phyloP scores from a whole-genome alignment of 305 asterid species.

The Fraxinus sp. region DNA sequence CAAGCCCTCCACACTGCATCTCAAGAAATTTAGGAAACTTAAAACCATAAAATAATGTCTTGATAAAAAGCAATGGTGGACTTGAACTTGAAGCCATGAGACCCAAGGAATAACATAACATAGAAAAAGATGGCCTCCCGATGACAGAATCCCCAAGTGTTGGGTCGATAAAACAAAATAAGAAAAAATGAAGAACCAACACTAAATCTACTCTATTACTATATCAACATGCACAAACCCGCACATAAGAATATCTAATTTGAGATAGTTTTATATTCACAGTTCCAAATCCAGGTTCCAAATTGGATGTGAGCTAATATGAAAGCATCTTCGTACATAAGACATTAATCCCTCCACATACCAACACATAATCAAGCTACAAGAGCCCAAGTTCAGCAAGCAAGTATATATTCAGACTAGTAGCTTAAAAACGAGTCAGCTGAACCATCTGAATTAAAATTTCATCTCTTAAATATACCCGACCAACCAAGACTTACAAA shows the following conservation, averaged over 20 bases:
- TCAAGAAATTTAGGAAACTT: neutral
- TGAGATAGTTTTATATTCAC: neutral
- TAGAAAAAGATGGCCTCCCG: neutral
- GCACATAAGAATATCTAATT: neutral
- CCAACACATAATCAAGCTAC: neutral
- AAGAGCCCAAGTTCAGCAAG: neutral
- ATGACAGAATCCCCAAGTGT: neutral
- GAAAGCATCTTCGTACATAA: neutral
- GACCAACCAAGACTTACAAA: neutral
- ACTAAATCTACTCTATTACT: neutral
- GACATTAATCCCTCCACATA: neutral
- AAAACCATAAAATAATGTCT: neutral
- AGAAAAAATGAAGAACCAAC: neutral
- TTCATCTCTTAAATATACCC: neutral
- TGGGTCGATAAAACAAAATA: neutral
- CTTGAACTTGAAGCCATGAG: conserved; percentile 3
- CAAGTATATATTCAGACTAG: neutral
- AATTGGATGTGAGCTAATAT: neutral
- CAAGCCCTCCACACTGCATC: neutral
- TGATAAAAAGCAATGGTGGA: neutral
- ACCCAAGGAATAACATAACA: neutral
- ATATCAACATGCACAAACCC: neutral
- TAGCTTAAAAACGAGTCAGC: neutral
- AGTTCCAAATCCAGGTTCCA: neutral
- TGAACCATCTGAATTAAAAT: neutral